Evolutionary conservation across 805 yeast genomes (phyloP).

Genomic region (Saccharomyces paradoxus): DNA sequence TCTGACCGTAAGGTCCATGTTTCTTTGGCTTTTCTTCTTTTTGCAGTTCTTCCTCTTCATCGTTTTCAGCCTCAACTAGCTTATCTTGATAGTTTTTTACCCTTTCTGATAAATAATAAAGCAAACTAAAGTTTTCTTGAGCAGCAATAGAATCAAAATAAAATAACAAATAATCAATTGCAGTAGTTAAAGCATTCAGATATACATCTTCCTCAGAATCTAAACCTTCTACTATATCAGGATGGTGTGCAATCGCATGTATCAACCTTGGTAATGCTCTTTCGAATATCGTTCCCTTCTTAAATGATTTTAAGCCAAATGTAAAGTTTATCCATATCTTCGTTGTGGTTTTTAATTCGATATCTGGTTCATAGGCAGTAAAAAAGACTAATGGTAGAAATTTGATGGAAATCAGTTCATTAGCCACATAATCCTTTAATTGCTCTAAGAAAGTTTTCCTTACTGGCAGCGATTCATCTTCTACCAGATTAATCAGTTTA

Average conservation of each 20-base stretch:
- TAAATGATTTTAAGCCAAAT: conserved; percentile 28
- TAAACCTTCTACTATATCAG: conserved; percentile 44
- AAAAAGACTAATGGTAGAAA: conserved; percentile 64
- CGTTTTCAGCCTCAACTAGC: conserved; percentile 30
- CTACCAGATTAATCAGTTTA: conserved; percentile 49
- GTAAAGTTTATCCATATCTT: conserved; percentile 68
- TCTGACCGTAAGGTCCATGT: conserved; percentile 25
- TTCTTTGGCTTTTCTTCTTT: conserved; percentile 15
- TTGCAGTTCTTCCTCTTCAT: conserved; percentile 13
- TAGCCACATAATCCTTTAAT: conserved; percentile 44
- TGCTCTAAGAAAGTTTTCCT: conserved; percentile 43
- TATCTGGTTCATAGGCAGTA: conserved; percentile 67
- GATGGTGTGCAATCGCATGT: conserved; percentile 66
- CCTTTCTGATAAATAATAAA: conserved; percentile 70
- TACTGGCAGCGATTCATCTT: conserved; percentile 56
- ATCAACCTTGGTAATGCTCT: conserved; percentile 57
- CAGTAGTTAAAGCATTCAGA: conserved; percentile 43
- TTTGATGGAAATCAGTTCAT: conserved; percentile 49
- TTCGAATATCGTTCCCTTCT: conserved; percentile 49
- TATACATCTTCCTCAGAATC: conserved; percentile 26
- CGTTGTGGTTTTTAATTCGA: conserved; percentile 39
- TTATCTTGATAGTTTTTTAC: conserved; percentile 71
- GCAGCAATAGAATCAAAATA: conserved; percentile 53
- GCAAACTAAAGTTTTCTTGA: conserved; percentile 58
- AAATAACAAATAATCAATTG: conserved; percentile 52